Evolutionary conservation across 257 asterid species (phyloP).

Genomic region (Orobanche coerulescens): DNA sequence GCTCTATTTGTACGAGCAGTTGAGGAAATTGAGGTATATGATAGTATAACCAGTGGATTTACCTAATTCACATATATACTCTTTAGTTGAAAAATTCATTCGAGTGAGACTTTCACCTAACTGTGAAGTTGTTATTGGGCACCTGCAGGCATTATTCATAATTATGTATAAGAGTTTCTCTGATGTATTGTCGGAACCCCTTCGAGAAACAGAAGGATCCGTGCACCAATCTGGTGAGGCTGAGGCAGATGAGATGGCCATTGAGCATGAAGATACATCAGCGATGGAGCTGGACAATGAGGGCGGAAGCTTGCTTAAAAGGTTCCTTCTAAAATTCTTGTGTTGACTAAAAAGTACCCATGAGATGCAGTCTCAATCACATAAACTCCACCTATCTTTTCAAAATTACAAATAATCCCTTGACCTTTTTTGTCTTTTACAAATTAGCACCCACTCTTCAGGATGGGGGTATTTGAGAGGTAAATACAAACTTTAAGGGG

Average conservation of each 20-base stretch:
- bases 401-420: neutral
- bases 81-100: conserved; percentile 4
- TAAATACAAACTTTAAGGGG: too few relatives aligned
- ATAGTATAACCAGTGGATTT: neutral
- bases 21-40: conserved; percentile 75
- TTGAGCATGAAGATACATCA: conserved; percentile 65
- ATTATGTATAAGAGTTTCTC: conserved; percentile 65
- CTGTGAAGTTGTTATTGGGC: conserved; percentile 18
- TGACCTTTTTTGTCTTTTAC: neutral
- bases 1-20: conserved; percentile 76
- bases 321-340: conserved; percentile 31
- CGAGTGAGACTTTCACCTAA: neutral
- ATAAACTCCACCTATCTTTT: neutral
- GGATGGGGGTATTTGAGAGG: neutral
- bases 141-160: conserved; percentile 60
- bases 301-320: conserved; percentile 44
- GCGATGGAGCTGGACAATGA: conserved; percentile 67
- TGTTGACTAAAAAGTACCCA: neutral
- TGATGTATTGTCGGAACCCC: conserved; percentile 64
- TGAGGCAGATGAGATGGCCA: conserved; percentile 71
- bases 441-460: neutral
- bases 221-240: conserved; percentile 38
- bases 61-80: neutral
- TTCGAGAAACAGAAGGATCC: conserved; percentile 62
- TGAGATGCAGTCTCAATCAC: neutral